A percentile compares a stretch with the other conserved stretches of the same genome.
Evolutionary conservation across 1,284 basidiomycete genomes (phyloP).

Genomic region (Ceratobasidium sp.): DNA sequence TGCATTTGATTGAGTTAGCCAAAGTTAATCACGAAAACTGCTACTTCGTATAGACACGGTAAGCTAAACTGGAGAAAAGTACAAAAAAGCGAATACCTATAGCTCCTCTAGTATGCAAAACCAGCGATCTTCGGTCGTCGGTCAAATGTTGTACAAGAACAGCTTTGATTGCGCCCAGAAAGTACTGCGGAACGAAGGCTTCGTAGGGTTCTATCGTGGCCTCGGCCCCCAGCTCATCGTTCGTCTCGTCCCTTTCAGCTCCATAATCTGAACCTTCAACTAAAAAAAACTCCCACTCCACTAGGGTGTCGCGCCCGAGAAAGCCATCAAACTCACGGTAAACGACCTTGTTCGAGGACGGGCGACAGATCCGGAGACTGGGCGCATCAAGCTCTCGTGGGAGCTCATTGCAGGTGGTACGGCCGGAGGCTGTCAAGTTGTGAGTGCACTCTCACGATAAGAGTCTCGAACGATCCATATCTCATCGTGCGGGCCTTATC

Average conservation of each 20-base stretch:
- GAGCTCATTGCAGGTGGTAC: slow-evolving; percentile 93
- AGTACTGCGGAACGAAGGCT: slow-evolving; percentile 95
- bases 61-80: slow-evolving; percentile 47
- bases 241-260: slow-evolving; percentile 58
- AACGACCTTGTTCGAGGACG: slow-evolving; percentile 92
- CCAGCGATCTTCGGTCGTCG: slow-evolving; percentile 94
- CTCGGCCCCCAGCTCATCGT: slow-evolving; percentile 95
- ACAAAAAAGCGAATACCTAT: not conserved
- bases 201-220: slow-evolving; percentile 96
- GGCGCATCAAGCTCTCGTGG: slow-evolving; percentile 88
- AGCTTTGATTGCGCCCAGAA: slow-evolving; percentile 94
- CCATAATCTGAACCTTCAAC: not conserved
- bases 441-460: slow-evolving; percentile 62
- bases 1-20: not conserved
- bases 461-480: not conserved
- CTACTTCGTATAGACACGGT: slow-evolving; percentile 72
- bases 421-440: slow-evolving; percentile 98
- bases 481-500: not conserved
- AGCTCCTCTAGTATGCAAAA: slow-evolving; percentile 84
- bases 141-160: slow-evolving; percentile 95
- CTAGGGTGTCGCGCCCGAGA: slow-evolving; percentile 98
- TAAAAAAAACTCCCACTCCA: not conserved
- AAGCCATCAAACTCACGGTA: slow-evolving; percentile 96
- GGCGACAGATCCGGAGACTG: slow-evolving; percentile 94
- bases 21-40: not conserved